Conservation (phyloP, 305 asterid genomes). For the Andrographis paniculata region DNA sequence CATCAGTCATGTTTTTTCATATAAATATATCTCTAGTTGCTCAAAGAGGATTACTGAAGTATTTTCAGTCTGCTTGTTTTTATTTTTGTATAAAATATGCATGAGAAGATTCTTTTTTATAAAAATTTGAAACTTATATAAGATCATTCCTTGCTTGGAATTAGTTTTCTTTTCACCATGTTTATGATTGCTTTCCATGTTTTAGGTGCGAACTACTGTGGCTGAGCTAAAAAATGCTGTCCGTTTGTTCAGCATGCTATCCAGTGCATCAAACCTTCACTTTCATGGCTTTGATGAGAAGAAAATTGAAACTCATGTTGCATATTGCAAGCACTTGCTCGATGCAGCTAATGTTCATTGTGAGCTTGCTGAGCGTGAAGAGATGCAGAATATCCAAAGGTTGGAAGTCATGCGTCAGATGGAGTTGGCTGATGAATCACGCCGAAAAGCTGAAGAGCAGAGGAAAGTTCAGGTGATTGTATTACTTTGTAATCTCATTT, state of each 20-base stretch:
- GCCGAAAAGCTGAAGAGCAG: constrained; percentile 87
- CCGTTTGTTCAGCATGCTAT: constrained; percentile 84
- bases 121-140: no score
- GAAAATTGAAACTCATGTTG: constrained; percentile 96
- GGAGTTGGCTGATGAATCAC: constrained; percentile 83
- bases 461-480: constrained; percentile 60
- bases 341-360: constrained; percentile 93
- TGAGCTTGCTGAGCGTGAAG: constrained; percentile 95
- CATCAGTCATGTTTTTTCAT: no score
- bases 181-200: constrained; percentile 7
- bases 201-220: constrained; percentile 82
- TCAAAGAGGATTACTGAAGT: no score
- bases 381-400: constrained; percentile 69
- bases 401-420: constrained; percentile 83
- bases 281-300: constrained; percentile 96
- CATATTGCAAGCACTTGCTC: constrained; percentile 90
- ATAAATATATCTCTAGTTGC: no score
- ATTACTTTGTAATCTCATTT: not conserved
- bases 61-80: no score
- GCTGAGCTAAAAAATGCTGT: constrained; percentile 97
- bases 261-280: constrained; percentile 83
- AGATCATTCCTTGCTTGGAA: no score
- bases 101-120: no score
- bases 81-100: no score
- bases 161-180: not conserved